Evolutionary conservation across 2,329 filamentous ascomycete genomes (phyloP), one percentile per base, ranked within the genome.

Genomic region (Aspergillus persii): DNA sequence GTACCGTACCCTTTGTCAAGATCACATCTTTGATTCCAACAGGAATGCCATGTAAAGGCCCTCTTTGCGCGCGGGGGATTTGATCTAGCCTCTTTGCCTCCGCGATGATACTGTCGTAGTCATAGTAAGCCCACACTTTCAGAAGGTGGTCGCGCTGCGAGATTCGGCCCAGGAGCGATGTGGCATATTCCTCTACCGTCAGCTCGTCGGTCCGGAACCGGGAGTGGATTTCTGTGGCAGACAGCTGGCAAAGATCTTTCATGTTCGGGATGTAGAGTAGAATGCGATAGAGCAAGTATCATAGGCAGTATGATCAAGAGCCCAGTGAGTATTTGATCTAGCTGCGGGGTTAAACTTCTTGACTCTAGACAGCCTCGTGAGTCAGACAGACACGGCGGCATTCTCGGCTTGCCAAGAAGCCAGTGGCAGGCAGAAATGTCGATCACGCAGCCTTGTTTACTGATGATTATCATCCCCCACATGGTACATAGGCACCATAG

Each of bases 11-110:
- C 81, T 69, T 82, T 83, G 81, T 87, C 65, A 78, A 79, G 62
- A 87, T 84, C 2, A 87, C 77, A 74, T 88, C 85, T 67, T 87
- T 87, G 9, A 87, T 76, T 0, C 77, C 85, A n/a, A 88, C 72
- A 0, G 83, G 78, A 6, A 87, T 69, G 1, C 85, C 85, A 65
- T 87, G 84, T 0, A 88, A 70, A 0, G 81, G 82, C 0, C 85
- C 84, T 56, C 85, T 75, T 57, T 83, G 63, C 1, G 77, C 74
- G 0, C 62, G 48, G 0, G 84, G 81, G 2, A 86, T 62, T 27
- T 72, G 61, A 64, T 87, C 85, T 0, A 87, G 77, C 9, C 70
- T 69, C 48, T 70, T 75, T 0, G 85, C 85, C 30, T 66, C 61
- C 8, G 39, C 23, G 15, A 86, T 70, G 2, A 86, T 79, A n/a